Percentiles rank a stretch among this genome's conserved stretches.
These are phyloP conservation scores for Colletotrichum caudatum DNA, from an alignment of 2,329 filamentous ascomycete genomes.

Conservation along the genomic window DNA sequence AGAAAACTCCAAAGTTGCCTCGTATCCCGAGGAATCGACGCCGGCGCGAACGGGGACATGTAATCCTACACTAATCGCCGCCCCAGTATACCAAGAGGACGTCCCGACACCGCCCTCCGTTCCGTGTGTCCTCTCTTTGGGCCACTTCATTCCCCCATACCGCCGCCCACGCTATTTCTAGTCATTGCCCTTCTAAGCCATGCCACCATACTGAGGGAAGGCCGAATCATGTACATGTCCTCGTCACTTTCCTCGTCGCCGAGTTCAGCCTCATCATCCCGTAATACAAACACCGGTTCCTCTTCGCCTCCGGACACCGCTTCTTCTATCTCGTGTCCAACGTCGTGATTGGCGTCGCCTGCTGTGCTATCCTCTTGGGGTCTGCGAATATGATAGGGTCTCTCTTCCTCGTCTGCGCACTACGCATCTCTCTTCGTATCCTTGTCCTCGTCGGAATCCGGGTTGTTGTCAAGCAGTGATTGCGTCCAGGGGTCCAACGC, in stretches of 20 bases:
- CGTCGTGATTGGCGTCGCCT: background rate
- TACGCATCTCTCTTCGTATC: constrained; percentile 37
- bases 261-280: constrained; percentile 1
- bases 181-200: constrained; percentile 35
- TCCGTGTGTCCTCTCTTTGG: background rate
- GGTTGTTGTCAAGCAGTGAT: constrained; percentile 43
- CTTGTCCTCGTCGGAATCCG: constrained; percentile 45
- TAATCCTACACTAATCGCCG: constrained; percentile 41
- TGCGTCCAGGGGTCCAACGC: constrained; percentile 41
- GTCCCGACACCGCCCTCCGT: constrained; percentile 10
- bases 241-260: constrained; percentile 26
- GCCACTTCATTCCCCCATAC: constrained; percentile 11
- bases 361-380: constrained; percentile 7
- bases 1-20: constrained; percentile 40
- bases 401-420: constrained; percentile 31
- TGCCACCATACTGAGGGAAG: constrained; percentile 20
- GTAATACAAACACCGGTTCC: constrained; percentile 21
- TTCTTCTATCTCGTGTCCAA: constrained; percentile 16
- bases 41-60: constrained; percentile 31
- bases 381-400: background rate
- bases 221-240: constrained; percentile 37
- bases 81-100: constrained; percentile 25
- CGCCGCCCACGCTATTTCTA: constrained; percentile 19
- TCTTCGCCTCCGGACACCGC: constrained; percentile 6
- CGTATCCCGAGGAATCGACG: constrained; percentile 40